These are phyloP conservation scores for Morella rubra DNA, from an alignment of 306 rosid genomes.

Conservation along the genomic window DNA sequence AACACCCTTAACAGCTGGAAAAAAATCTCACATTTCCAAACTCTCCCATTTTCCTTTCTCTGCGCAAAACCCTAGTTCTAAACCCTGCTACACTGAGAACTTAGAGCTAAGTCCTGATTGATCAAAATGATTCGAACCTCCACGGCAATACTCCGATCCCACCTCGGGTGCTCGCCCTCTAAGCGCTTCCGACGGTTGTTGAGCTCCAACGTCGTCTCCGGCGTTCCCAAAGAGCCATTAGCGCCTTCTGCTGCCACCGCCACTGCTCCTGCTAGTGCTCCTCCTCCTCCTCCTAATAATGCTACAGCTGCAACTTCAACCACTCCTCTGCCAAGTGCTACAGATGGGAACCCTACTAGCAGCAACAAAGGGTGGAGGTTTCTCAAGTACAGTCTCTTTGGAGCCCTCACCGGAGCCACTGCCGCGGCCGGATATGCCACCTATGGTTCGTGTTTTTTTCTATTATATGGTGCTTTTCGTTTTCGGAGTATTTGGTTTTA, in stretches of 20 bases:
- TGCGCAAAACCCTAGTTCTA: slow-evolving; percentile 40
- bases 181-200: slow-evolving; percentile 38
- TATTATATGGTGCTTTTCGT: neutral
- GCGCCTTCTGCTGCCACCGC: slow-evolving; percentile 32
- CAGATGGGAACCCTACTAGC: slow-evolving; percentile 15
- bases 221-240: slow-evolving; percentile 45
- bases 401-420: slow-evolving; percentile 44
- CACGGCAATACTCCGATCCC: slow-evolving; percentile 36
- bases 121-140: slow-evolving; percentile 27
- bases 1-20: slow-evolving; percentile 11
- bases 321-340: neutral
- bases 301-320: neutral
- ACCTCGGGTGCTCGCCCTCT: slow-evolving; percentile 20
- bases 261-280: slow-evolving; percentile 32
- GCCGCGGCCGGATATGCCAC: slow-evolving; percentile 42
- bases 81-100: slow-evolving; percentile 14
- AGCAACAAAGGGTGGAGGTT: slow-evolving; percentile 31
- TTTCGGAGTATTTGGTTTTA: neutral
- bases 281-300: slow-evolving; percentile 21
- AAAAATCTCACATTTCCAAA: no score
- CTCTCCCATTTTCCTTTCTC: neutral
- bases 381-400: slow-evolving; percentile 41
- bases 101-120: neutral
- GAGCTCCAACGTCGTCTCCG: slow-evolving; percentile 45
- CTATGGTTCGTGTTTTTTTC: slow-evolving; percentile 36